Conservation (phyloP, 164 flowering plant genomes). For the Aristolochia californica region DNA sequence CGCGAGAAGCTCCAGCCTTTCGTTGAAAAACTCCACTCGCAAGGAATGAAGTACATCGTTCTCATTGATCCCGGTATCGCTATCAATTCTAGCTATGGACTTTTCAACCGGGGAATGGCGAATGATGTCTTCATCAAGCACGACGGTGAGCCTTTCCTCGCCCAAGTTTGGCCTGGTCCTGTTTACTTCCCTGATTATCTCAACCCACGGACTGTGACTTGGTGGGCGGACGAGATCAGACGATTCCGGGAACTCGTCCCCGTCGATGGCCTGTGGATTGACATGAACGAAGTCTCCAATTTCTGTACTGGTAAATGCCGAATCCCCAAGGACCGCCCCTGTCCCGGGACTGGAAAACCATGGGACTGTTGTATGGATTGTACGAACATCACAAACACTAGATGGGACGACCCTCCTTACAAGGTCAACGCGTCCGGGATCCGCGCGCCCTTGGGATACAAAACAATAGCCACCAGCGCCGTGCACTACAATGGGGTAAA, state of each 20-base stretch:
- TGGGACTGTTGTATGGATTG: conserved; percentile 94
- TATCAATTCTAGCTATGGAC: conserved; percentile 63
- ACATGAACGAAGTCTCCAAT: conserved; percentile 93
- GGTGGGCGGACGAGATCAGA: conserved; percentile 79
- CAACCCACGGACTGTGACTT: conserved; percentile 61
- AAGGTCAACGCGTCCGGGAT: conserved; percentile 80
- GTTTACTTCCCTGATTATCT: conserved; percentile 91
- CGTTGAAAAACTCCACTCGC: conserved; percentile 51
- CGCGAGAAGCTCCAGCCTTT: conserved; percentile 56
- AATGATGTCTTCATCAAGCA: conserved; percentile 77
- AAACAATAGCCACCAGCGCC: conserved; percentile 90
- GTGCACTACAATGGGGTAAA: conserved; percentile 75
- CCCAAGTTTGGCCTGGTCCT: conserved; percentile 96
- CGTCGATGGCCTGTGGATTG: conserved; percentile 94
- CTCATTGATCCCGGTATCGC: conserved; percentile 84
- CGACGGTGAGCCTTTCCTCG: conserved; percentile 60
- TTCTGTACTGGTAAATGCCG: conserved; percentile 73
- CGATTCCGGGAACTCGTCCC: conserved; percentile 81
- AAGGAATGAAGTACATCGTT: conserved; percentile 79
- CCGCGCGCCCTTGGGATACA: conserved; percentile 55
- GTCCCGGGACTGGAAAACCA: conserved; percentile 69
- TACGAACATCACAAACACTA: conserved; percentile 67
- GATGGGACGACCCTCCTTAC: conserved; percentile 97
- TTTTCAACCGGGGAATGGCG: conserved; percentile 54
- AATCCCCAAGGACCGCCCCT: conserved; percentile 47